Base-by-base conservation (phyloP, 768 basidiomycete species). In the Hortiboletus flavorubellus region DNA sequence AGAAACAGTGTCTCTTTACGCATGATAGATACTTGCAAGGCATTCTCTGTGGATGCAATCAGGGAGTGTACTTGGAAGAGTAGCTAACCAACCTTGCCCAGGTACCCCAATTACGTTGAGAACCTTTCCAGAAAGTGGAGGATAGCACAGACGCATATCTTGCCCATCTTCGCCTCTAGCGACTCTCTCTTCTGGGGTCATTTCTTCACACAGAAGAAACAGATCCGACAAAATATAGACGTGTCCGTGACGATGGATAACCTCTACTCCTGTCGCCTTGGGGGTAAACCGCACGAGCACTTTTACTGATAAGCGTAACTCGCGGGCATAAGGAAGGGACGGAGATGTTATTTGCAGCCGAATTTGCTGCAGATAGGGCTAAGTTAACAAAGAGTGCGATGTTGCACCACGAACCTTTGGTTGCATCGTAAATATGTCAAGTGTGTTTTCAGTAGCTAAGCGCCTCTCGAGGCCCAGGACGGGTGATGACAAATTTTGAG, bases 381-480 rank as follows among this genome's bases (percentile, higher is more conserved):
- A 40, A 56, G 50, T 42, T 38, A 29, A 21, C 33, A 49, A 37
- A n/a, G 5, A 23, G n/a, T 51, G 46, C 18, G 42, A 55, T 42
- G 14, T 5, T 53, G 43, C 9, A 14, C 26, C 46, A 60, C 59
- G 58, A 59, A 93, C 96, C 83, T 93, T 94, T 1, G 89, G 89
- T 59, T 83, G 81, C 93, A 99, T 96, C 2, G 92, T 91, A 70
- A 99, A 99, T 43, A 99, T 86, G 69, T 99, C 97, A 30, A 98
- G 73, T 8, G 91, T 91, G 18, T 81, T 77, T 31, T 87, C 82
- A 1, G 91, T 87, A 30, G 85, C 80, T 34, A 99, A 77, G 29
- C 91, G 78, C 34, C 80, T 76, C 68, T 98, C 96, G 15, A 99
- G 80, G 60, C 94, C 91, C 29, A 81, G 72, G 18, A 96, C 73